These are phyloP conservation scores for Rhizopogon parksii DNA, from an alignment of 1,284 basidiomycete species.

Conservation along the genomic window DNA sequence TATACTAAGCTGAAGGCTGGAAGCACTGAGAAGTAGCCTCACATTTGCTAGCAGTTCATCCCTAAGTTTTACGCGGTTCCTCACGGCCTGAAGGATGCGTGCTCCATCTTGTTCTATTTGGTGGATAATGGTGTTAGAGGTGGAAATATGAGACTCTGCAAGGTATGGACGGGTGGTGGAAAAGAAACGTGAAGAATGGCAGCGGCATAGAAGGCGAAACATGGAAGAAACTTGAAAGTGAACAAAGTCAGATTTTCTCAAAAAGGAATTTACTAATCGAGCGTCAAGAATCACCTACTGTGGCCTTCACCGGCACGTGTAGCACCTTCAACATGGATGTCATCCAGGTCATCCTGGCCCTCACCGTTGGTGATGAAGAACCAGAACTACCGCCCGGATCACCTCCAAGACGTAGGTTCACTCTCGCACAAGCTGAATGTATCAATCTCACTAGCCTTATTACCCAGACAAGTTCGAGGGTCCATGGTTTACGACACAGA, in stretches of 20 bases:
- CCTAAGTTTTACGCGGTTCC: slow-evolving; percentile 25
- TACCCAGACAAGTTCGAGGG: slow-evolving; percentile 68
- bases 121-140: not conserved
- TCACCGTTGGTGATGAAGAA: slow-evolving; percentile 11
- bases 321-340: slow-evolving; percentile 10
- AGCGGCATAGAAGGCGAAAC: not conserved
- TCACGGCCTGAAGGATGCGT: slow-evolving; percentile 29
- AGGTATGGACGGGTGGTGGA: not conserved
- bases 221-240: not conserved
- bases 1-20: not conserved
- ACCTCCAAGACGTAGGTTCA: slow-evolving; percentile 46
- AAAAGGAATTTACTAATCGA: no score
- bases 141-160: not conserved
- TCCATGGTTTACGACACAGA: slow-evolving; percentile 91
- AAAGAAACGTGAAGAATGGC: not conserved
- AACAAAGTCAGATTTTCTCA: no score
- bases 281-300: no score
- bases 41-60: slow-evolving; percentile 25
- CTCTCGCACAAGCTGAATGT: not conserved
- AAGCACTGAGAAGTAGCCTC: slow-evolving; percentile 1
- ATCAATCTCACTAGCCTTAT: slow-evolving; percentile 11
- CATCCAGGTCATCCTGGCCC: slow-evolving; percentile 7
- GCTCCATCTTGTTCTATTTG: slow-evolving; percentile 12
- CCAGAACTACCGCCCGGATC: slow-evolving; percentile 46
- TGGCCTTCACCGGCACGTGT: not conserved